Conservation (phyloP, 139 green algal species). For the Nannochloris sp. region DNA sequence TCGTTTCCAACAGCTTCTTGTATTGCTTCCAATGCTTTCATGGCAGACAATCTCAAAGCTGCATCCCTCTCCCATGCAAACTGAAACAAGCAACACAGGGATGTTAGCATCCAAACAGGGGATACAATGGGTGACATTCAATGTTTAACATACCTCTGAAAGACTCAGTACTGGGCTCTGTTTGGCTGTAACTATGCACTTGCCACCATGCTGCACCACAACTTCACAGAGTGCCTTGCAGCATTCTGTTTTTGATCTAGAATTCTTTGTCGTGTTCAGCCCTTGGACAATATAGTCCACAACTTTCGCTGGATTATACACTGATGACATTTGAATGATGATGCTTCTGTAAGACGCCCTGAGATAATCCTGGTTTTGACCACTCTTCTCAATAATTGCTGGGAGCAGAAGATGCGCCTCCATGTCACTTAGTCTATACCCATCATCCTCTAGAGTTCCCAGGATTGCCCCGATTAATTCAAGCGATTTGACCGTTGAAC, state of each 20-base stretch:
- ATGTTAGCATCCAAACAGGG: too few species aligned
- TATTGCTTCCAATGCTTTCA: too few species aligned
- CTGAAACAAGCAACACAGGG: too few species aligned
- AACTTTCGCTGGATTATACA: conserved; percentile 42
- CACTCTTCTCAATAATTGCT: conserved; percentile 84
- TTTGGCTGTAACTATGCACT: conserved; percentile 27
- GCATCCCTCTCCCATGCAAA: too few species aligned
- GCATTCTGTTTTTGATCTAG: conserved; percentile 77
- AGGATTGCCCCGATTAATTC: conserved; percentile 58
- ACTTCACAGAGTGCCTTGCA: conserved; percentile 67
- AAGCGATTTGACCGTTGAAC: conserved; percentile 54
- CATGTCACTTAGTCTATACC: conserved; percentile 63
- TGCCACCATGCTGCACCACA: conserved; percentile 50
- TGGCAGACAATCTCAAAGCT: too few species aligned
- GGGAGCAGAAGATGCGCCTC: conserved; percentile 83
- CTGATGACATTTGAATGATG: conserved; percentile 36
- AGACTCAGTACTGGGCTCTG: conserved; percentile 22
- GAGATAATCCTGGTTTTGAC: conserved; percentile 72
- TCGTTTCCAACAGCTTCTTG: not conserved
- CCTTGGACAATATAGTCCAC: conserved; percentile 44
- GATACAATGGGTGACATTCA: not conserved
- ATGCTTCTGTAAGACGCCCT: conserved; percentile 59
- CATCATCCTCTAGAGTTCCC: conserved; percentile 27
- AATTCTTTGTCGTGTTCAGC: conserved; percentile 76
- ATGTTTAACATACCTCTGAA: not conserved